A percentile compares a stretch with the other conserved stretches of the same genome.
phyloP scores from a whole-genome alignment of 2,329 filamentous ascomycete species.

The Penicillium italicum region DNA sequence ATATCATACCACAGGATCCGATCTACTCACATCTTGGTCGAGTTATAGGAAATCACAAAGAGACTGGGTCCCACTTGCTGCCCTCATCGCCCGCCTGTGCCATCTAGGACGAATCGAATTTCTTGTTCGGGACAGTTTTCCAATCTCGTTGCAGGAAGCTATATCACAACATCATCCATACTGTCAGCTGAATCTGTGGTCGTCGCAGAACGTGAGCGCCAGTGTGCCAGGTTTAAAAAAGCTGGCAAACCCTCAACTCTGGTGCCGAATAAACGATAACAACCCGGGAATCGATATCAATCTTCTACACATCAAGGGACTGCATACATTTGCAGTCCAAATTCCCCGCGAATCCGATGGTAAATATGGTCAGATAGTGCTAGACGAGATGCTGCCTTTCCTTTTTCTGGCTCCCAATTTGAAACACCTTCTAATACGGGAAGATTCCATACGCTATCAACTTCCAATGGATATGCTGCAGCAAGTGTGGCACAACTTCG shows the following conservation, averaged over 20 bases:
- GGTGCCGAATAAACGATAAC: too few species aligned
- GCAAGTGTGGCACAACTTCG: neutral
- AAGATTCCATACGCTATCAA: too few species aligned
- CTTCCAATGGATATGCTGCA: neutral
- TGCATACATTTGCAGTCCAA: neutral
- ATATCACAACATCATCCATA: conserved; percentile 5
- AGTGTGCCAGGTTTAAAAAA: neutral
- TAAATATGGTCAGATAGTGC: neutral
- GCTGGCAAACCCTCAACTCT: neutral
- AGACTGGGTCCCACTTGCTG: conserved; percentile 1
- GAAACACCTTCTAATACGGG: conserved; percentile 3
- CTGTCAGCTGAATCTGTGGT: neutral
- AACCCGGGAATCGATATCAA: neutral
- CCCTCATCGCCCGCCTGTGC: conserved; percentile 3
- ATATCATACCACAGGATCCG: neutral
- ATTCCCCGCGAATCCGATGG: neutral
- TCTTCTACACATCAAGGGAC: neutral
- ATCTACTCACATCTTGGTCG: neutral
- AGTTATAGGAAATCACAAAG: neutral
- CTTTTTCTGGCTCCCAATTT: neutral
- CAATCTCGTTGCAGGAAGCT: neutral
- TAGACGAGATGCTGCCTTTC: conserved; percentile 2
- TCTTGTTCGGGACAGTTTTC: neutral
- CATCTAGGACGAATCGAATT: conserved; percentile 4
- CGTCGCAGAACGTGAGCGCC: neutral